Percentiles rank a stretch among this genome's conserved stretches.
Evolutionary conservation across 352 stramenopile species (phyloP).

Genomic region (Aphanomyces stellatus): DNA sequence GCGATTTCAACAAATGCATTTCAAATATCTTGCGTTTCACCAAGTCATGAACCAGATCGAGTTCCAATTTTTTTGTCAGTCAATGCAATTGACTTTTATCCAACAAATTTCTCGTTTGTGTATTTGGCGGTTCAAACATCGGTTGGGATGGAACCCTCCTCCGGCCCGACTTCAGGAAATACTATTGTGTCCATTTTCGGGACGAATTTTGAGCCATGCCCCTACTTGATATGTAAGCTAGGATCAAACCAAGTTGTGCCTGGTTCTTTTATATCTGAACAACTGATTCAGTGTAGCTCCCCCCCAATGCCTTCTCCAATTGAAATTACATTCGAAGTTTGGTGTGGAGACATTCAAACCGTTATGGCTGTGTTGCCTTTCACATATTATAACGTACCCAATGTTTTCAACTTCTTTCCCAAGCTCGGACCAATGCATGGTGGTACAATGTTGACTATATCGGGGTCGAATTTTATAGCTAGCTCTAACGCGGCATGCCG

Average conservation of each 20-base stretch:
- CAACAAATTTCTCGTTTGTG: slow-evolving; percentile 25
- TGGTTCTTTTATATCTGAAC: background rate
- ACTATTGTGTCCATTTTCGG: slow-evolving; percentile 27
- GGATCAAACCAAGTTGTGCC: slow-evolving; percentile 14
- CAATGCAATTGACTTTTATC: slow-evolving; percentile 41
- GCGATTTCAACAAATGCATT: slow-evolving; percentile 27
- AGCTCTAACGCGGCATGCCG: background rate
- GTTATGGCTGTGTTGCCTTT: background rate
- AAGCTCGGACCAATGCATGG: background rate
- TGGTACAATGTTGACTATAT: background rate
- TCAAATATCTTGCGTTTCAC: slow-evolving; percentile 26
- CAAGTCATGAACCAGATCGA: slow-evolving; percentile 22
- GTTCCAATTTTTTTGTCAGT: slow-evolving; percentile 37
- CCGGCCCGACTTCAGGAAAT: slow-evolving; percentile 27
- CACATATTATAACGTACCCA: background rate
- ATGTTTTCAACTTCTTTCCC: background rate
- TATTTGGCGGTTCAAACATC: slow-evolving; percentile 21
- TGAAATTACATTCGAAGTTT: slow-evolving; percentile 24
- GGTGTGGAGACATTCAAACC: slow-evolving; percentile 26
- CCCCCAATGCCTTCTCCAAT: slow-evolving; percentile 17
- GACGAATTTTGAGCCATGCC: slow-evolving; percentile 20
- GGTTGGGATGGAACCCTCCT: slow-evolving; percentile 22
- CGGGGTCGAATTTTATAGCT: background rate
- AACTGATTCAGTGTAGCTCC: slow-evolving; percentile 25
- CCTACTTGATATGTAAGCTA: slow-evolving; percentile 27